phyloP scores from a whole-genome alignment of 2,329 filamentous ascomycete species.

The Claviceps spartinae region DNA sequence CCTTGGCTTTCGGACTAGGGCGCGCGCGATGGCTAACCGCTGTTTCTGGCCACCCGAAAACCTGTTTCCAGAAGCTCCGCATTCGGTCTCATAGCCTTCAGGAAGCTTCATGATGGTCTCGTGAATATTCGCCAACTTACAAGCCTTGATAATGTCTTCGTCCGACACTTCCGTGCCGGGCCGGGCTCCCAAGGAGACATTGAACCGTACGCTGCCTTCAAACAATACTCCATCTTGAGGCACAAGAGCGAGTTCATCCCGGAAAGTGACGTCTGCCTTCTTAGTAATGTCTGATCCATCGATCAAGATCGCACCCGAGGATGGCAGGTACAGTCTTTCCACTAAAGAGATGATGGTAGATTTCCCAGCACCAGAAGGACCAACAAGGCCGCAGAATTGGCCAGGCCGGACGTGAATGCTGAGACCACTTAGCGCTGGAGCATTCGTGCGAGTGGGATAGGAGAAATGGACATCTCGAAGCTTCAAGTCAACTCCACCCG shows the following conservation, averaged over 20 bases:
- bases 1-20: slow-evolving; percentile 48
- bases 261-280: slow-evolving; percentile 27
- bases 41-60: slow-evolving; percentile 61
- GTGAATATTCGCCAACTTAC: slow-evolving; percentile 49
- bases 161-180: slow-evolving; percentile 37
- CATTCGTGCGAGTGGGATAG: slow-evolving; percentile 1
- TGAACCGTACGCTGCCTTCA: slow-evolving; percentile 34
- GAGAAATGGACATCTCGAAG: slow-evolving; percentile 7
- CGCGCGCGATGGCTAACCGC: slow-evolving; percentile 54
- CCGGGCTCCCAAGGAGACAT: slow-evolving; percentile 32
- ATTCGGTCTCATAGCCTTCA: slow-evolving; percentile 40
- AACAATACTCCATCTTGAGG: slow-evolving; percentile 38
- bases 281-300: slow-evolving; percentile 18
- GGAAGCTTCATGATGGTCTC: slow-evolving; percentile 41
- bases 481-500: slow-evolving; percentile 33
- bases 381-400: slow-evolving; percentile 20
- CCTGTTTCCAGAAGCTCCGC: slow-evolving; percentile 49
- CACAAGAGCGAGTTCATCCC: slow-evolving; percentile 32
- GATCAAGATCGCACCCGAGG: slow-evolving; percentile 35
- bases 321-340: slow-evolving; percentile 40
- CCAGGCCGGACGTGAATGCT: background rate
- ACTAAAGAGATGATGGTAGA: slow-evolving; percentile 31
- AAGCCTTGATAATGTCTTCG: slow-evolving; percentile 47
- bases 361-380: slow-evolving; percentile 33
- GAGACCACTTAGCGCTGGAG: background rate